Evolutionary conservation across 805 yeast genomes (phyloP).

Genomic region (Debaryomyces prosopidis): DNA sequence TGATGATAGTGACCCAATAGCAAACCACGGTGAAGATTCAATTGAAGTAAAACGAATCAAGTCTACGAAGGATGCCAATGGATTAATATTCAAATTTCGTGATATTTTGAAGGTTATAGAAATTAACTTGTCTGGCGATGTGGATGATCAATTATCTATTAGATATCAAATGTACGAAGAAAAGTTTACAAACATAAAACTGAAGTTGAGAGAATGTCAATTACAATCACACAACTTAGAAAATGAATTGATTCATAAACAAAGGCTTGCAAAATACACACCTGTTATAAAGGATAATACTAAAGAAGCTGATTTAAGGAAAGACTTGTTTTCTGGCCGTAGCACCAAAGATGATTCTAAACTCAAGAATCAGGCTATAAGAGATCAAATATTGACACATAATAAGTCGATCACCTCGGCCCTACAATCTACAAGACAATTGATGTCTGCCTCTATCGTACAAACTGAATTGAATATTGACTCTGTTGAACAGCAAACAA

Average conservation of each 20-base stretch:
- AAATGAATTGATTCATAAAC: conserved; percentile 28
- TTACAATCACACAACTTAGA: conserved; percentile 25
- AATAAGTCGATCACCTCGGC: conserved; percentile 48
- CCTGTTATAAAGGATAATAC: conserved; percentile 1
- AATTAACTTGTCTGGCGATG: conserved; percentile 5
- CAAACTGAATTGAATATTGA: conserved; percentile 53
- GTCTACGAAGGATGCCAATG: conserved; percentile 16
- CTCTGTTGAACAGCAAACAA: conserved; percentile 47
- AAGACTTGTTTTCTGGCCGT: conserved; percentile 24
- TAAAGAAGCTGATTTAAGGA: conserved; percentile 10
- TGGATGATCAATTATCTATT: background rate
- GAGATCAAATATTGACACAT: conserved; percentile 45
- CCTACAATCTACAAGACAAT: conserved; percentile 47
- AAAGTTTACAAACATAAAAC: conserved; percentile 20
- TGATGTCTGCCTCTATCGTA: conserved; percentile 49
- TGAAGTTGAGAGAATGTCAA: conserved; percentile 29
- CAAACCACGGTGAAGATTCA: conserved; percentile 9
- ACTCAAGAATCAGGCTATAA: conserved; percentile 22
- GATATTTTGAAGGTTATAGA: conserved; percentile 18
- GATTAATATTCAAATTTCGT: conserved; percentile 16
- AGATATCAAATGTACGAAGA: conserved; percentile 18
- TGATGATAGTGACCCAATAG: conserved; percentile 6
- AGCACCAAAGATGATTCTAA: conserved; percentile 7
- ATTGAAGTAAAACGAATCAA: conserved; percentile 18
- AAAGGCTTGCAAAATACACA: conserved; percentile 27